Base-by-base conservation (phyloP, 495 filamentous ascomycete genomes). In the Copromyces sp. region DNA sequence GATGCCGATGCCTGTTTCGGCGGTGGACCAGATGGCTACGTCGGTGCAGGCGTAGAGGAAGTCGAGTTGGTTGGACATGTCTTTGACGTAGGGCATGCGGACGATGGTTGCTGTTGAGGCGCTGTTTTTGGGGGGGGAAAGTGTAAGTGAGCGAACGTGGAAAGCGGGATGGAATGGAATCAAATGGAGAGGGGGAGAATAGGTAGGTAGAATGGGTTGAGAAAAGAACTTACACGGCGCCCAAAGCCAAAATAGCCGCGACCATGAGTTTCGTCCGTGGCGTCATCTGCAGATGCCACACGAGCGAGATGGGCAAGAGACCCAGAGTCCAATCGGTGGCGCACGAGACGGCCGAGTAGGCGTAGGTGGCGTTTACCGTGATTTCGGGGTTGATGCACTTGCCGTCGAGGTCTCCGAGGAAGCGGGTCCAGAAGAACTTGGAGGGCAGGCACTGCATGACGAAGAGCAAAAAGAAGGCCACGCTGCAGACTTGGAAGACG, bases 361-460 rank as follows among this genome's bases (percentile, higher is more conserved):
- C 44, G 69, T 81, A 79, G 12, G 72, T 42, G 11, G 77, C 71
- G 29, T 75, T 75, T 68, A 77, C 70, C 9, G 78, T 29, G 37
- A 81, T 61, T 0, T 24, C 2, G 29, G 41, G 68, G 12, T 75
- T 41, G 32, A 82, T 70, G 76, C 82, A 83, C 4, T 29, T 69
- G n/a, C 78, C 81, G 0, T 12, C 5, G 5, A 29, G 69, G 9
- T 24, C 24, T 24, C 69, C 44, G 14, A 35, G 42, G 24, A 68
- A 70, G 17, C 75, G 70, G 39, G 78, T 73, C 84, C 83, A 86
- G 74, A 82, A 84, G 72, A 75, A 78, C 14, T 73, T 69, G 24
- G 81, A 73, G 9, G 82, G 83, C 53, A 75, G 32, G 74, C 86
- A 87, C 71, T 87, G 84, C 39, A 87, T 78, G 53, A 83, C 47